These are phyloP conservation scores for Entonaema liquescens DNA, from an alignment of 495 filamentous ascomycete genomes.

Conservation along the genomic window DNA sequence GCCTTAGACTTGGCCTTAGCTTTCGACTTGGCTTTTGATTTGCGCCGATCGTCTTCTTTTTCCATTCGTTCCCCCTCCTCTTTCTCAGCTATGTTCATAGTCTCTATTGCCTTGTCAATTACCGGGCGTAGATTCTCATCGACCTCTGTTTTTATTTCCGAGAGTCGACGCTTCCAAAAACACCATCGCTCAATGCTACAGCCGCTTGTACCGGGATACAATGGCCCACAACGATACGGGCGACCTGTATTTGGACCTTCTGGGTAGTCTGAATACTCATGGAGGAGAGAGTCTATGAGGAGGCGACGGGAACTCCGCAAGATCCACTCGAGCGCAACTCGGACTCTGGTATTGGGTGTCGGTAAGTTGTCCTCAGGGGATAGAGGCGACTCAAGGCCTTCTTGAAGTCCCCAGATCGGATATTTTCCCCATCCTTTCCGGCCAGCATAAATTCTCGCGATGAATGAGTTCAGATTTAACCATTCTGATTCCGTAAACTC, in stretches of 20 bases:
- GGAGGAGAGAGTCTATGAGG: background rate
- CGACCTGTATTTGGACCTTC: background rate
- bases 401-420: conserved; percentile 2
- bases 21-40: background rate
- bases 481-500: conserved; percentile 5
- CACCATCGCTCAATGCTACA: conserved; percentile 24
- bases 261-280: background rate
- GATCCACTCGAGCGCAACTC: conserved; percentile 16
- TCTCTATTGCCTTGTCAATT: background rate
- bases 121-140: background rate
- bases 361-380: background rate
- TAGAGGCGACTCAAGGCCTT: background rate
- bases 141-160: conserved; percentile 2
- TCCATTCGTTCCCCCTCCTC: background rate
- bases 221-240: conserved; percentile 1
- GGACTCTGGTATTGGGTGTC: background rate
- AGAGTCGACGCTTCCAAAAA: conserved; percentile 23
- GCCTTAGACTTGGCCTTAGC: background rate
- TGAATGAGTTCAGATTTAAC: conserved; percentile 20
- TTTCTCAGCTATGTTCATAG: conserved; percentile 9
- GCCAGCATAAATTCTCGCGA: background rate
- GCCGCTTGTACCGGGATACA: background rate
- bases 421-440: background rate
- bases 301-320: background rate
- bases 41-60: background rate